phyloP scores from a whole-genome alignment of 805 yeast species.

The Kodamaea leandrae region DNA sequence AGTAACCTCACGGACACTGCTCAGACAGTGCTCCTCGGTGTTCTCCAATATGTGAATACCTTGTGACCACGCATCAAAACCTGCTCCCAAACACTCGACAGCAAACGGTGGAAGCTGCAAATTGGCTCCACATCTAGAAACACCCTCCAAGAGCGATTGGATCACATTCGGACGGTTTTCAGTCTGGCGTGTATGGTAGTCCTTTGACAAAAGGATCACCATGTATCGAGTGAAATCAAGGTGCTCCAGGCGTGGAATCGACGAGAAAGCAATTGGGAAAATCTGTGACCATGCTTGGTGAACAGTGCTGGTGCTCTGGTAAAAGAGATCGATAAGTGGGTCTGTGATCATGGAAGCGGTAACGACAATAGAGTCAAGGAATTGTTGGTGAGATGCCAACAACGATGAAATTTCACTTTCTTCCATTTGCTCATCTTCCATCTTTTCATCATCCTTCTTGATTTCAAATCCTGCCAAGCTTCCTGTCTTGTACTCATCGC shows the following conservation, averaged over 20 bases:
- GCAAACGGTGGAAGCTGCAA: slow-evolving; percentile 91
- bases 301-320: slow-evolving; percentile 74
- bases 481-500: slow-evolving; percentile 52
- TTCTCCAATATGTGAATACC: slow-evolving; percentile 82
- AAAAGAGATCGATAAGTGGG: slow-evolving; percentile 79
- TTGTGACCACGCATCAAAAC: slow-evolving; percentile 89
- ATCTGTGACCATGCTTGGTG: slow-evolving; percentile 79
- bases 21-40: slow-evolving; percentile 52
- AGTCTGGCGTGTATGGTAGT: slow-evolving; percentile 88
- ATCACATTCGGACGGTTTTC: slow-evolving; percentile 85
- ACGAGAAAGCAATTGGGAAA: slow-evolving; percentile 76
- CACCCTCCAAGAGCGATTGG: slow-evolving; percentile 78
- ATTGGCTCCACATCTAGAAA: slow-evolving; percentile 60
- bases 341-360: slow-evolving; percentile 59
- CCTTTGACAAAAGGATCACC: slow-evolving; percentile 78
- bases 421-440: slow-evolving; percentile 12
- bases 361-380: slow-evolving; percentile 25
- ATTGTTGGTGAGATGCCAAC: slow-evolving; percentile 27
- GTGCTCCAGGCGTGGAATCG: slow-evolving; percentile 76
- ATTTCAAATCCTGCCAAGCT: slow-evolving; percentile 43
- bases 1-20: slow-evolving; percentile 78
- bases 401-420: slow-evolving; percentile 18
- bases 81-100: slow-evolving; percentile 80
- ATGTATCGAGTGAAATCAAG: slow-evolving; percentile 81
- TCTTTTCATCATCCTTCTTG: slow-evolving; percentile 21